A percentile compares a stretch with the other conserved stretches of the same genome.
These are phyloP conservation scores for Cyberlindnera bimundalis DNA, from an alignment of 805 yeast species.

Conservation along the genomic window DNA sequence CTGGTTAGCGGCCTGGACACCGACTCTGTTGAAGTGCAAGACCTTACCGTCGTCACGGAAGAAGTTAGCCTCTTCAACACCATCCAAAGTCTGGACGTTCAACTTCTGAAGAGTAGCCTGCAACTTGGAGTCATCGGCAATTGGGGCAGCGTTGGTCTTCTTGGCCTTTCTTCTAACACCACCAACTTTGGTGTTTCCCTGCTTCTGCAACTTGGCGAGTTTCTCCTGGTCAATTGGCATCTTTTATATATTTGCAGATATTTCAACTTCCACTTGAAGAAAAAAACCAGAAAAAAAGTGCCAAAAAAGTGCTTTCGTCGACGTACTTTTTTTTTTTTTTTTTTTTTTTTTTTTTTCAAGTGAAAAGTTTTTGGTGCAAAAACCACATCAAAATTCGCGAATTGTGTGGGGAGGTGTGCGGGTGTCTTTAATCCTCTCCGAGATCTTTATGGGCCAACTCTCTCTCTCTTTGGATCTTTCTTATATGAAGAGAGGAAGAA, in stretches of 20 bases:
- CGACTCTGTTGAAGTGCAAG: slow-evolving; percentile 92
- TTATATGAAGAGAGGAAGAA: too few species aligned
- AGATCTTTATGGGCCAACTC: too few species aligned
- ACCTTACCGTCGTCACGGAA: slow-evolving; percentile 96
- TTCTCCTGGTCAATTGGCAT: slow-evolving; percentile 95
- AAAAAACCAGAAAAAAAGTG: too few species aligned
- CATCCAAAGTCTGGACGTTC: slow-evolving; percentile 83
- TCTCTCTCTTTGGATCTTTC: neutral
- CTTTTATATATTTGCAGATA: neutral
- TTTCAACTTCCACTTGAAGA: too few species aligned
- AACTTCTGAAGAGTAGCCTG: slow-evolving; percentile 85
- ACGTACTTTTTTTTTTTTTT: slow-evolving; percentile 1
- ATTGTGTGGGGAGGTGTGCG: slow-evolving; percentile 1
- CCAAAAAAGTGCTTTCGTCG: slow-evolving; percentile 1
- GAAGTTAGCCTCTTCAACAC: slow-evolving; percentile 95
- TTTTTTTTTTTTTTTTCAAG: neutral
- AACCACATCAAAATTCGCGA: too few species aligned
- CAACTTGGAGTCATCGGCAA: slow-evolving; percentile 87
- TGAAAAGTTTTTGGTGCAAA: neutral
- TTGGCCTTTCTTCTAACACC: slow-evolving; percentile 89
- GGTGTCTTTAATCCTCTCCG: slow-evolving; percentile 3
- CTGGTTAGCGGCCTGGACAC: slow-evolving; percentile 89
- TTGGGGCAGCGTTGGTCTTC: slow-evolving; percentile 61
- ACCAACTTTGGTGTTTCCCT: slow-evolving; percentile 80
- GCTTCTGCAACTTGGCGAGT: slow-evolving; percentile 87